Evolutionary conservation across 1,284 basidiomycete species (phyloP).

Genomic region (Cryptococcus wingfieldii): DNA sequence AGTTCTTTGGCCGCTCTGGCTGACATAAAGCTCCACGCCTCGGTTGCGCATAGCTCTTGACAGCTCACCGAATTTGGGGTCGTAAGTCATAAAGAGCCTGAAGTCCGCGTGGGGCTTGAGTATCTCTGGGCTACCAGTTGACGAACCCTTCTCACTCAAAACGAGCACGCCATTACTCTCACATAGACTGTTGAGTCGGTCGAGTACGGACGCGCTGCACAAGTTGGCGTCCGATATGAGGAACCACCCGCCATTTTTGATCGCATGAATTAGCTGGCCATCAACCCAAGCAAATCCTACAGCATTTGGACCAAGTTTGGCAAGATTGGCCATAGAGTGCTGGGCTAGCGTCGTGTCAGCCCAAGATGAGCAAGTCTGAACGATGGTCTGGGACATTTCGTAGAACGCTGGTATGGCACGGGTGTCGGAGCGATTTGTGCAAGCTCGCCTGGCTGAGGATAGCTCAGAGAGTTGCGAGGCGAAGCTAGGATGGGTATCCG

Average conservation of each 20-base stretch:
- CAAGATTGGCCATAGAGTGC: slow-evolving; percentile 46
- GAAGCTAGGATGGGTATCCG: slow-evolving; percentile 17
- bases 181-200: slow-evolving; percentile 94
- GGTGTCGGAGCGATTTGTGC: slow-evolving; percentile 13
- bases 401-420: slow-evolving; percentile 13
- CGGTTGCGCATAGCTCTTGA: slow-evolving; percentile 98
- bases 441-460: slow-evolving; percentile 13
- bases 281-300: slow-evolving; percentile 88
- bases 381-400: slow-evolving; percentile 1
- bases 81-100: slow-evolving; percentile 89
- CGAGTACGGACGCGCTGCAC: slow-evolving; percentile 91
- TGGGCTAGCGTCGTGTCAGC: slow-evolving; percentile 16
- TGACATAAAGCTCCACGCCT: slow-evolving; percentile 72
- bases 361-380: slow-evolving; percentile 6
- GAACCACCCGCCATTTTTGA: slow-evolving; percentile 85
- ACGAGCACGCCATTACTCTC: slow-evolving; percentile 77
- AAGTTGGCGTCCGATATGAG: slow-evolving; percentile 91
- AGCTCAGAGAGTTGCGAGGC: slow-evolving; percentile 13
- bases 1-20: background rate
- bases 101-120: slow-evolving; percentile 83
- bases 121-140: slow-evolving; percentile 69
- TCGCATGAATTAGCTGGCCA: slow-evolving; percentile 83
- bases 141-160: slow-evolving; percentile 83
- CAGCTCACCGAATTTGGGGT: slow-evolving; percentile 86
- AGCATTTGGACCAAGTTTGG: slow-evolving; percentile 48